Evolutionary conservation across 2,329 filamentous ascomycete genomes (phyloP).

Genomic region (Sarocladium brachiariae): DNA sequence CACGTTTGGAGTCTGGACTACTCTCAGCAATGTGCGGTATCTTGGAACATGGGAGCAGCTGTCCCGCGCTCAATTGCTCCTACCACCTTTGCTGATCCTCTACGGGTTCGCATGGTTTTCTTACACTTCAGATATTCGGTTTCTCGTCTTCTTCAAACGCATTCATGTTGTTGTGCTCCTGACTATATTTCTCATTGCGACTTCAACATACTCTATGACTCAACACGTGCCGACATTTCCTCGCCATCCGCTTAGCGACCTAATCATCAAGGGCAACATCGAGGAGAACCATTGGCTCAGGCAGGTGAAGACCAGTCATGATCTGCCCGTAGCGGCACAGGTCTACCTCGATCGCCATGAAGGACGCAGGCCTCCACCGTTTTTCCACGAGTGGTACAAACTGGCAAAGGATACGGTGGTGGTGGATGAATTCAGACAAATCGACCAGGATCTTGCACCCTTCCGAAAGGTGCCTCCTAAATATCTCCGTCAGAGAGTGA

Average conservation of each 20-base stretch:
- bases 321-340: constrained; percentile 36
- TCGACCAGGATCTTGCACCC: constrained; percentile 65
- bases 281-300: constrained; percentile 43
- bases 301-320: constrained; percentile 39
- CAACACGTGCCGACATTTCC: constrained; percentile 22
- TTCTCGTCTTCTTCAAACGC: constrained; percentile 36
- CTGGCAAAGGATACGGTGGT: constrained; percentile 67
- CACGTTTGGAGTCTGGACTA: constrained; percentile 30
- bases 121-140: constrained; percentile 36
- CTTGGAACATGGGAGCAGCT: constrained; percentile 41
- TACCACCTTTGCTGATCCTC: constrained; percentile 32
- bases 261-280: constrained; percentile 42
- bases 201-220: constrained; percentile 29
- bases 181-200: constrained; percentile 27
- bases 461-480: constrained; percentile 70
- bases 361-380: constrained; percentile 65
- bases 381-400: constrained; percentile 80
- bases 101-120: constrained; percentile 36
- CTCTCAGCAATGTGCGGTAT: constrained; percentile 27
- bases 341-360: constrained; percentile 48
- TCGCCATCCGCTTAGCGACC: constrained; percentile 40
- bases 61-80: constrained; percentile 26
- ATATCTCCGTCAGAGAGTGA: constrained; percentile 55
- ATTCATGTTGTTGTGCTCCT: constrained; percentile 33
- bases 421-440: constrained; percentile 76